Percentiles rank a stretch among this genome's conserved stretches.
phyloP scores from a whole-genome alignment of 176 grass and related monocot species.

The Thalia dealbata region DNA sequence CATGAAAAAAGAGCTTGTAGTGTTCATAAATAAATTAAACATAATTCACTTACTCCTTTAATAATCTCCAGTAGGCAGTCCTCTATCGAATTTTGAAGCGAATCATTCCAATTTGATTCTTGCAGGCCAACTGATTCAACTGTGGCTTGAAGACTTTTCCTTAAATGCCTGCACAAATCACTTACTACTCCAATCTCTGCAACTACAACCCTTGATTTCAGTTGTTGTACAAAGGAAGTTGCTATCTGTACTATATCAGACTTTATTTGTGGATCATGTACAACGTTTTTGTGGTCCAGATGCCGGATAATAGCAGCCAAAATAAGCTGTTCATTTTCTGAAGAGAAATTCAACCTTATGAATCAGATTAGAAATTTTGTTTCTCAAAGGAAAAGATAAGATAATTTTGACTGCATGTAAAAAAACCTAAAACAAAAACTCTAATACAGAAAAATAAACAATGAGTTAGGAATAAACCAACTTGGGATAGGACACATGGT shows the following conservation, averaged over 20 bases:
- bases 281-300: constrained; percentile 82
- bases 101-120: constrained; percentile 76
- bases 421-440: background rate
- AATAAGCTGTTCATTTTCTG: constrained; percentile 73
- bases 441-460: background rate
- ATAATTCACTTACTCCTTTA: constrained; percentile 57
- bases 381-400: too few relatives aligned
- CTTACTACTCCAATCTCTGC: constrained; percentile 58
- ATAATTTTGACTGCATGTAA: background rate
- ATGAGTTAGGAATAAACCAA: background rate
- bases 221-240: constrained; percentile 51
- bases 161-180: constrained; percentile 89
- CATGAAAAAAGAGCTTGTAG: background rate
- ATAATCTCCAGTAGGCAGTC: constrained; percentile 93
- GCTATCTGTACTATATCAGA: constrained; percentile 80
- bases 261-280: constrained; percentile 51
- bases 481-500: too few relatives aligned
- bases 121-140: constrained; percentile 50
- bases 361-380: too few relatives aligned
- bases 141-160: constrained; percentile 79
- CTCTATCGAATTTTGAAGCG: constrained; percentile 81
- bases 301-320: constrained; percentile 73
- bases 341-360: constrained; percentile 11
- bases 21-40: background rate
- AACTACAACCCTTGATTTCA: constrained; percentile 50